A percentile compares a stretch with the other conserved stretches of the same genome.
Evolutionary conservation across 768 basidiomycete genomes (phyloP).

Genomic region (Gymnopilus dilepis): DNA sequence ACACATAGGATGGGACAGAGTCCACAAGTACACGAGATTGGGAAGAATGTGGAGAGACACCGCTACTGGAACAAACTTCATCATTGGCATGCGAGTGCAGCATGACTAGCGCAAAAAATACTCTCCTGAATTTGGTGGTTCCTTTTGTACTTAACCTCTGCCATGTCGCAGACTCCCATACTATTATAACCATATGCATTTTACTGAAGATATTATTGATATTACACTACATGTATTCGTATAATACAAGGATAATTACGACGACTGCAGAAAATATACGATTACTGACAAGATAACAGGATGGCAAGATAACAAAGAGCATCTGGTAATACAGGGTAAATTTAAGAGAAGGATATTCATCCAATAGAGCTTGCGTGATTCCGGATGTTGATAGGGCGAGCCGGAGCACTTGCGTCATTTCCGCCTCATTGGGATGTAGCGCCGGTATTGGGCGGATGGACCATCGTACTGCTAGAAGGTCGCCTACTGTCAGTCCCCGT

Average conservation of each 20-base stretch:
- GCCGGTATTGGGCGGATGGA: not conserved
- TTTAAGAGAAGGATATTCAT: not conserved
- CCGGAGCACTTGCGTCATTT: not conserved
- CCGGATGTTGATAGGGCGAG: not conserved
- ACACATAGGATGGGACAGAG: not conserved
- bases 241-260: not conserved
- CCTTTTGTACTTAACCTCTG: no score
- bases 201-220: no score
- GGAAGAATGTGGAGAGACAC: not conserved
- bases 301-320: not conserved
- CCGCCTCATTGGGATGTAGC: not conserved
- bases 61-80: not conserved
- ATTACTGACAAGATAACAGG: not conserved
- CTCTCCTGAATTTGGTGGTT: no score
- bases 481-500: not conserved
- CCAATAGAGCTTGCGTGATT: not conserved
- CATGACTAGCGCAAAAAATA: not conserved
- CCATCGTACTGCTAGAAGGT: not conserved
- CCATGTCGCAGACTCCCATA: no score
- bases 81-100: not conserved
- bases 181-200: no score
- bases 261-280: not conserved
- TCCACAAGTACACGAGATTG: not conserved
- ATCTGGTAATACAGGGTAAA: not conserved
- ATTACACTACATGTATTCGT: not conserved